A percentile compares a stretch with the other conserved stretches of the same genome.
These are phyloP conservation scores for Neurospora sp. DNA, from an alignment of 495 filamentous ascomycete genomes.

Conservation along the genomic window DNA sequence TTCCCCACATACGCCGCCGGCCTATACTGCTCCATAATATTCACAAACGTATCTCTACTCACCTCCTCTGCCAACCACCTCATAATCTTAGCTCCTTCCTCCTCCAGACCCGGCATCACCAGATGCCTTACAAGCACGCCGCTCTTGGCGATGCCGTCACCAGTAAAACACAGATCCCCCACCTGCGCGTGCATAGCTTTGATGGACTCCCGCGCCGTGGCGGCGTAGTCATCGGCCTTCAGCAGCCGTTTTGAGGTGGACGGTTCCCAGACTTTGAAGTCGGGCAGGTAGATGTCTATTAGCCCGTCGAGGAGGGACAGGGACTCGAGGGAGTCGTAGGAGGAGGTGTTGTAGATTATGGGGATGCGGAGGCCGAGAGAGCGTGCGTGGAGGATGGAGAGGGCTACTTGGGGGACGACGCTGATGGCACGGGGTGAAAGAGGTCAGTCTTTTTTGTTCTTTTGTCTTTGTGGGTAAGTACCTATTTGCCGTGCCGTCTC, in stretches of 20 bases:
- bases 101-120: constrained; percentile 66
- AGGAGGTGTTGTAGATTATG: constrained; percentile 70
- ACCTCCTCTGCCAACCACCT: constrained; percentile 57
- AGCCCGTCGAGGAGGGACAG: constrained; percentile 60
- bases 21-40: constrained; percentile 73
- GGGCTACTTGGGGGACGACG: constrained; percentile 66
- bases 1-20: constrained; percentile 69
- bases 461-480: neutral
- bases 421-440: constrained; percentile 51
- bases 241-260: constrained; percentile 55
- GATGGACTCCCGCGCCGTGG: constrained; percentile 58
- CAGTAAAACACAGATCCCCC: constrained; percentile 65
- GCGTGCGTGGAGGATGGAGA: constrained; percentile 57
- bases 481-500: neutral
- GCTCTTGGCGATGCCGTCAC: constrained; percentile 64
- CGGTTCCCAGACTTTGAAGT: constrained; percentile 67
- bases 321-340: constrained; percentile 60
- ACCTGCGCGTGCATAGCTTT: constrained; percentile 68
- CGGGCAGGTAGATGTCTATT: constrained; percentile 68
- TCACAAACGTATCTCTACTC: constrained; percentile 57
- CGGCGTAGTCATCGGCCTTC: constrained; percentile 62
- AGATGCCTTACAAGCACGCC: constrained; percentile 65
- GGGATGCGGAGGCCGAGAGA: constrained; percentile 57
- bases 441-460: neutral
- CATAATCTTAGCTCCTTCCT: constrained; percentile 59